A percentile compares a stretch with the other conserved stretches of the same genome.
Evolutionary conservation across 129 eudicot genomes (phyloP).

Genomic region (Kitagawia praeruptora): DNA sequence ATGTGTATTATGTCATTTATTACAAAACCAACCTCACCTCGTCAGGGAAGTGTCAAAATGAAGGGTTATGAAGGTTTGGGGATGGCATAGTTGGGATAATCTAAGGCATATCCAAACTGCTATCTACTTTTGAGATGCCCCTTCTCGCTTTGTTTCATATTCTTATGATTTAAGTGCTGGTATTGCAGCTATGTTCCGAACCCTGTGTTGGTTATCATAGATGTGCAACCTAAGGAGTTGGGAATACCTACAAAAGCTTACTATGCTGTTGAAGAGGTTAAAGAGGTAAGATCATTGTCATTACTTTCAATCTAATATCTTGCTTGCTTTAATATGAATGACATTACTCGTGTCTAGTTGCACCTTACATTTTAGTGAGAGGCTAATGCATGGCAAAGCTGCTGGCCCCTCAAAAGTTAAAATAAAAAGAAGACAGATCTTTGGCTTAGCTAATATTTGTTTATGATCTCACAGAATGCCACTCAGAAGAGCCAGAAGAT

Average conservation of each 20-base stretch:
- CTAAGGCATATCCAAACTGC: neutral
- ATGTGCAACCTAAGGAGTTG: constrained; percentile 93
- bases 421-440: constrained; percentile 2
- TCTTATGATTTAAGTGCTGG: neutral
- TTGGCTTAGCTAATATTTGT: constrained; percentile 11
- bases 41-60: neutral
- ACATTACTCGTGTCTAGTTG: constrained; percentile 1
- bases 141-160: neutral
- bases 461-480: constrained; percentile 55
- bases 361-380: constrained; percentile 7
- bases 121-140: neutral
- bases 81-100: neutral
- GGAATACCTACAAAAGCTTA: constrained; percentile 99
- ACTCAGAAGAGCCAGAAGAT: constrained; percentile 98
- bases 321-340: neutral
- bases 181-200: constrained; percentile 80
- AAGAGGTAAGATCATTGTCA: constrained; percentile 50
- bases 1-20: neutral
- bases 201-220: constrained; percentile 93
- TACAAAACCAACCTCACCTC: neutral
- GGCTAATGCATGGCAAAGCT: constrained; percentile 6
- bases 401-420: neutral
- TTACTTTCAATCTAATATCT: neutral
- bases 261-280: constrained; percentile 97
- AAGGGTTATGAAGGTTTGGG: neutral